phyloP scores from a whole-genome alignment of 768 basidiomycete genomes.

The Sporobolomyces roseus region DNA sequence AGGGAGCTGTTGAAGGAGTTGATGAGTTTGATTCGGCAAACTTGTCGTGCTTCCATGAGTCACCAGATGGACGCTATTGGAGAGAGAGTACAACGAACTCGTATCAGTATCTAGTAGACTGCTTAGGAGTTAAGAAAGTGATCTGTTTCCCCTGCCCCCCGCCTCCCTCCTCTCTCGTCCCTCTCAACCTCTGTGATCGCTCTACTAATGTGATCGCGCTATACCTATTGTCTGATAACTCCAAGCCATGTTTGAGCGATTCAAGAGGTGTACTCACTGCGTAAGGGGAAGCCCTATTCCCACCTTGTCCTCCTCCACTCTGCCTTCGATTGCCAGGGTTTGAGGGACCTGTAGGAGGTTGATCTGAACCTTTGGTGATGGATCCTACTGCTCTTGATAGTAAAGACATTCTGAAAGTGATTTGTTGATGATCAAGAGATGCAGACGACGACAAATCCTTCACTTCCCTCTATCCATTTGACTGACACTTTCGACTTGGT shows the following conservation, averaged over 20 bases:
- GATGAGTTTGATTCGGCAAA: neutral
- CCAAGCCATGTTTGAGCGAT: too few species aligned
- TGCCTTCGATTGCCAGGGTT: neutral
- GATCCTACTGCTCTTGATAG: conserved; percentile 11
- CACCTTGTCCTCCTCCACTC: conserved; percentile 5
- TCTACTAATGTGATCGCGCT: too few species aligned
- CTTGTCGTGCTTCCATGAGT: conserved; percentile 34
- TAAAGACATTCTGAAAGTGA: conserved; percentile 10
- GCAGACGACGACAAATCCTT: too few species aligned
- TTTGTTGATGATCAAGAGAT: neutral
- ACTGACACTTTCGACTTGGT: too few species aligned
- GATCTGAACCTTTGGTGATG: neutral
- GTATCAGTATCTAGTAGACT: neutral
- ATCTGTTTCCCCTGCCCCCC: too few species aligned
- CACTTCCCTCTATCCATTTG: too few species aligned
- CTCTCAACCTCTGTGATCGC: neutral
- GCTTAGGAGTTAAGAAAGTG: too few species aligned
- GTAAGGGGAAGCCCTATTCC: conserved; percentile 10
- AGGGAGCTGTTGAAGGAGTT: neutral
- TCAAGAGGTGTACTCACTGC: neutral
- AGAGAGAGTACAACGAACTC: neutral
- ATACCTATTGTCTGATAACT: too few species aligned
- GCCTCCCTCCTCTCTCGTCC: too few species aligned
- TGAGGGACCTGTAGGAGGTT: neutral
- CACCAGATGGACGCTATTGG: conserved; percentile 12